phyloP scores from a whole-genome alignment of 2,329 filamentous ascomycete species.

The Stagonosporopsis chrysanthemi region DNA sequence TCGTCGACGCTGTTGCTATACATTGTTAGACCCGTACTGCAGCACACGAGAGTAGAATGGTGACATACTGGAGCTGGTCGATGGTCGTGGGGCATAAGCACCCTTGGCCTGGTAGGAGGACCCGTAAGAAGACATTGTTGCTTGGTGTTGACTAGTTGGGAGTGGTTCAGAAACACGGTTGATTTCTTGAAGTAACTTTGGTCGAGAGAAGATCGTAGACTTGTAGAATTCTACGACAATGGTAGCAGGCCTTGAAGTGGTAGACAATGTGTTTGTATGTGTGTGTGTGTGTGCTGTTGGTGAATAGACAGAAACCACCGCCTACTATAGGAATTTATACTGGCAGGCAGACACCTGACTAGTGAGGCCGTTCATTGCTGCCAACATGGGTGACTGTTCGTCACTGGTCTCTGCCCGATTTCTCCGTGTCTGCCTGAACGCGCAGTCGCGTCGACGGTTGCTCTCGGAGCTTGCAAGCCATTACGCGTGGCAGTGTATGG shows the following conservation, averaged over 20 bases:
- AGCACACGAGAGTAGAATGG: background rate
- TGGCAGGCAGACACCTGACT: constrained; percentile 10
- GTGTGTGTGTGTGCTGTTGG: constrained; percentile 1
- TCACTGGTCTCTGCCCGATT: constrained; percentile 1
- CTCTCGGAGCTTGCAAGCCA: constrained; percentile 2
- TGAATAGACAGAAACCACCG: background rate
- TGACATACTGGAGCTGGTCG: constrained; percentile 8
- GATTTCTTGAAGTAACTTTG: background rate
- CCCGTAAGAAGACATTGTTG: constrained; percentile 13
- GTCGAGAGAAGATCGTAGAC: background rate
- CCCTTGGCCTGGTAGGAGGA: constrained; percentile 6
- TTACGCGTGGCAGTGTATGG: constrained; percentile 16
- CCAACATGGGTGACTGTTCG: background rate
- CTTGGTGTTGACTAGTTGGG: background rate
- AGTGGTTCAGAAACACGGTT: background rate
- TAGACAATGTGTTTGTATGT: background rate
- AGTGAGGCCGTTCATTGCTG: constrained; percentile 8
- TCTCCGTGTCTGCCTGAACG: constrained; percentile 12
- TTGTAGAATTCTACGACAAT: background rate
- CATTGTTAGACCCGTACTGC: background rate
- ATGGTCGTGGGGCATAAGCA: background rate
- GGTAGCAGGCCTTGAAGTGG: constrained; percentile 2
- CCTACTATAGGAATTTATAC: background rate
- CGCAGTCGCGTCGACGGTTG: constrained; percentile 4
- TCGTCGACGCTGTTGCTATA: constrained; percentile 1